Evolutionary conservation across 2,329 filamentous ascomycete genomes (phyloP), one percentile per base, ranked within the genome.

Genomic region (Colletotrichum plurivorum): DNA sequence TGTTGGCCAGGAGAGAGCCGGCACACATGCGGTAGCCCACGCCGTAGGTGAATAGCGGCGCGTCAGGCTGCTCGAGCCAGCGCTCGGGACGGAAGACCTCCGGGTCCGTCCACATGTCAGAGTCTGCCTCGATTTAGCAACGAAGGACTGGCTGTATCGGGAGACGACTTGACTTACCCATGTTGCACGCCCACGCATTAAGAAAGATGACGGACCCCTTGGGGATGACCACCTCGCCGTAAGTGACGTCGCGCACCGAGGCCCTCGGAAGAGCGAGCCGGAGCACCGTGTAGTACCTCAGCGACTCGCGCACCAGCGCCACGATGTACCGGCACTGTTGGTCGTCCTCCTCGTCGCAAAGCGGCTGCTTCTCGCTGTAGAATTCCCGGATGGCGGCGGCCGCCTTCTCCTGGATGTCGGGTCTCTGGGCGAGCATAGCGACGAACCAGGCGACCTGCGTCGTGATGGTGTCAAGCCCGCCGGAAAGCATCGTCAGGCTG

Each of bases 11-110:
- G 46, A 90, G 74, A 1, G 85, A 89, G 45, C 89, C 90, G 0
- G 89, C 89, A 70, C 90, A 92, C 90, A 92, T 92, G 46, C 89
- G 85, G 71, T 91, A 91, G 1, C 90, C 90, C 10, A 92, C 81
- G 0, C 90, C 90, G 67, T 91, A 92, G 0, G 89, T 90, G 76
- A 91, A 91, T 13, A 91, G 77, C 1, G 89, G 89, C 4, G 88
- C 88, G 31, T 92, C 88, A 0, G 89, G 88, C 55, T 89, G 84
- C 75, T 90, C 87, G 12, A 90, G 78, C 89, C 89, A 92, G 27
- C 90, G 83, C 74, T 91, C 88, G 5, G 73, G 74, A 13, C 72
- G 72, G 57, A 75, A 76, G 5, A 80, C 82, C 41, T 87, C 83
- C 1, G 89, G 87, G 71, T 91, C 88, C 15, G 74, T 76, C 87